Evolutionary conservation across 352 stramenopile genomes (phyloP).

Genomic region (Lagenidium giganteum): DNA sequence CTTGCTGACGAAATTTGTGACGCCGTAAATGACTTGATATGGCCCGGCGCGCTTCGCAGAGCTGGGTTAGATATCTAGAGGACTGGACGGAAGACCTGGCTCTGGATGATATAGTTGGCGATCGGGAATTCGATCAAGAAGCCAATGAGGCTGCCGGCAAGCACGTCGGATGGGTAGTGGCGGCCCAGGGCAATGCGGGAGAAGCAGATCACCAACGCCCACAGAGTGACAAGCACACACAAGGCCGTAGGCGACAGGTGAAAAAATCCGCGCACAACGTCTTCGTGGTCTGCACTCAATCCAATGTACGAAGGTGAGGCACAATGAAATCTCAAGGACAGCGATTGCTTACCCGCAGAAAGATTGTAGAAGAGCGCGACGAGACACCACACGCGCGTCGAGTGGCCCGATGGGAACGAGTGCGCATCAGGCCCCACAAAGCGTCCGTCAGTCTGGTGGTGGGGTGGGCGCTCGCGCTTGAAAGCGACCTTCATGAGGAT

Average conservation of each 20-base stretch:
- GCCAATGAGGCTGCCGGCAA: constrained; percentile 47
- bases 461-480: constrained; percentile 47
- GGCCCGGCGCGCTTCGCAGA: too few relatives aligned
- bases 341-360: constrained; percentile 19
- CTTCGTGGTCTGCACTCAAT: constrained; percentile 17
- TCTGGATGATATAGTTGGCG: constrained; percentile 26
- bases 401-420: constrained; percentile 71
- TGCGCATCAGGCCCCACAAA: constrained; percentile 72
- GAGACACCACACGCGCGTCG: constrained; percentile 57
- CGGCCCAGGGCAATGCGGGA: constrained; percentile 63
- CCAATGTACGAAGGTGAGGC: too few relatives aligned
- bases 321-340: too few relatives aligned
- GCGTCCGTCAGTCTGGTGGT: constrained; percentile 50
- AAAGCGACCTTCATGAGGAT: constrained; percentile 62
- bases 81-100: too few relatives aligned
- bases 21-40: too few relatives aligned
- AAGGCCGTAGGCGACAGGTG: constrained; percentile 26
- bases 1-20: too few relatives aligned
- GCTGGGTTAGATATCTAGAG: too few relatives aligned
- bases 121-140: constrained; percentile 55
- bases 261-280: constrained; percentile 35
- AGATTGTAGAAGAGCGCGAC: constrained; percentile 47
- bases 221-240: constrained; percentile 29
- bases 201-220: constrained; percentile 59
- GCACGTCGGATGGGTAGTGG: constrained; percentile 73